These are phyloP conservation scores for Hypoxylon intermedium DNA, from an alignment of 495 filamentous ascomycete genomes.

Conservation along the genomic window DNA sequence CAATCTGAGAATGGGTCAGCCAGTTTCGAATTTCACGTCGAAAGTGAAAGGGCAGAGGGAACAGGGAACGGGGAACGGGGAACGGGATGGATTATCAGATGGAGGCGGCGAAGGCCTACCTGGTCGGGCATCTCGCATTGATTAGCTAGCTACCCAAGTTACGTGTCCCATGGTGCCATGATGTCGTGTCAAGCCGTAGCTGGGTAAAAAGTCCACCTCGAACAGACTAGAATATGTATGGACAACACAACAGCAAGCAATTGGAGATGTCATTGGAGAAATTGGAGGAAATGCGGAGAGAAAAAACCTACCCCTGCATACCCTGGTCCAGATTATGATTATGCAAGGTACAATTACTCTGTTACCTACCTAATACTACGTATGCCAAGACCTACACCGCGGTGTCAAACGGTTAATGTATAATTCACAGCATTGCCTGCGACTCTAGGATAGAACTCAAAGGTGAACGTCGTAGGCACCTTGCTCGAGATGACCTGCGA, in stretches of 20 bases:
- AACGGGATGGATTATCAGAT: neutral
- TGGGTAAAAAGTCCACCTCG: neutral
- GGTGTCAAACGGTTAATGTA: conserved; percentile 51
- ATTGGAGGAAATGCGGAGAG: neutral
- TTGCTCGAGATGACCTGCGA: conserved; percentile 56
- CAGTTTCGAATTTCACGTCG: too few relatives aligned
- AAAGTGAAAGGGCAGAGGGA: neutral
- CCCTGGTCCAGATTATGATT: too few relatives aligned
- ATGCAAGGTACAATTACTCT: too few relatives aligned
- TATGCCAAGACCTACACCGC: neutral
- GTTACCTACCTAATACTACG: too few relatives aligned
- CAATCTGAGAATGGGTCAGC: too few relatives aligned
- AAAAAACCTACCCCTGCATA: neutral
- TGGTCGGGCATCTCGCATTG: neutral
- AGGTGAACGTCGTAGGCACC: conserved; percentile 55
- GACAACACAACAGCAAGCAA: too few relatives aligned
- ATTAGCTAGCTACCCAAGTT: neutral
- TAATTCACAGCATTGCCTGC: conserved; percentile 54
- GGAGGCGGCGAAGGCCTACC: neutral
- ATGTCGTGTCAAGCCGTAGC: neutral
- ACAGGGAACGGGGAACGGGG: neutral
- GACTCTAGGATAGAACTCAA: conserved; percentile 61
- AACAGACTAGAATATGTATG: neutral
- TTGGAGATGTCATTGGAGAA: neutral
- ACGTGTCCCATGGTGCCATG: neutral